phyloP scores from a whole-genome alignment of 2,329 filamentous ascomycete genomes.

The Fusarium proliferatum region DNA sequence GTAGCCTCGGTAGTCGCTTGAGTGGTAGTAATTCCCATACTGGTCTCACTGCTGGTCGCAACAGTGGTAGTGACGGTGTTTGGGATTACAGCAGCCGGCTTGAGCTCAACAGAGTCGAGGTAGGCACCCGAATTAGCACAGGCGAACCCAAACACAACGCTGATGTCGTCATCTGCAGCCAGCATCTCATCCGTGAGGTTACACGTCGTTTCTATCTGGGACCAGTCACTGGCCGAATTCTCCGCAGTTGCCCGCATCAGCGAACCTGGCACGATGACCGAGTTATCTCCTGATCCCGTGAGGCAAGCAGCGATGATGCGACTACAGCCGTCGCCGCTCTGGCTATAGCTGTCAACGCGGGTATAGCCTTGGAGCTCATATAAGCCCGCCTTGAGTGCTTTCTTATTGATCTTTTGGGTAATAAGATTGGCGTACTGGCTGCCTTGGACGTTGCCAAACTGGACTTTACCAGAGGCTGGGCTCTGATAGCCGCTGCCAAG shows the following conservation, averaged over 20 bases:
- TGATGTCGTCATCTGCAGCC: neutral
- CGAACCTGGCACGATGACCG: neutral
- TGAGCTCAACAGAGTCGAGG: neutral
- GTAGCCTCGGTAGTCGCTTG: neutral
- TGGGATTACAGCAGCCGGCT: neutral
- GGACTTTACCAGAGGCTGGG: neutral
- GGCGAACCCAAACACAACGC: neutral
- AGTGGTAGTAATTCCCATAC: neutral
- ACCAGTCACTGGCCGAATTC: neutral
- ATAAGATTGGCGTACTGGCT: neutral
- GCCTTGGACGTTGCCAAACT: neutral
- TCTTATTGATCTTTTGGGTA: neutral
- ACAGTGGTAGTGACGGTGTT: neutral
- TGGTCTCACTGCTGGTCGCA: neutral
- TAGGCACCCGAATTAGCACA: neutral
- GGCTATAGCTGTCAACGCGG: neutral
- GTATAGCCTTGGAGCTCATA: neutral
- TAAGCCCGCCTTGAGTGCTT: neutral
- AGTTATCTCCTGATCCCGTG: accelerated
- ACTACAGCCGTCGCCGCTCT: neutral
- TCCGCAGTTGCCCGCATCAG: neutral
- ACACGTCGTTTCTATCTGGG: neutral
- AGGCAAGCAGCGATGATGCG: neutral
- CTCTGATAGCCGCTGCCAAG: neutral
- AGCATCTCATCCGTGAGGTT: neutral